Evolutionary conservation across 345 rosid genomes (phyloP), one percentile per base, ranked within the genome.

Genomic region (Kandelia obovata): DNA sequence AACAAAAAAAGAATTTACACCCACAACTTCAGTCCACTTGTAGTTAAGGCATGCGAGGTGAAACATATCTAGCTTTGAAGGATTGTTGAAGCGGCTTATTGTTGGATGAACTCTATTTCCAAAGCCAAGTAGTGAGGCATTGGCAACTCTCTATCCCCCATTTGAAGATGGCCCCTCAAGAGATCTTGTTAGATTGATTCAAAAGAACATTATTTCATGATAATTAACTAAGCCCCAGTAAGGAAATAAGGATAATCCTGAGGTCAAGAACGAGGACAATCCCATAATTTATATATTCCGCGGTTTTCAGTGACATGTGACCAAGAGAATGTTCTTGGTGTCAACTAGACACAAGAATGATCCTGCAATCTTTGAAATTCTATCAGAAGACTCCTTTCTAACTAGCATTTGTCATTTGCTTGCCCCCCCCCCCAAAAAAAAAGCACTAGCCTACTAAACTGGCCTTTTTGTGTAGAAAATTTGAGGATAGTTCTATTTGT

Each of bases 391-490:
- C 66, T 6, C 20, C 1, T 21, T 32, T 70, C 67, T 25, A 2
- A 3, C 25, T 61, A 7, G 39, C 39, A 35, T 35, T 35, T 35
- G 39, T 35, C 39, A 7, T 49, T 37, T 31, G 26, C 32, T 37
- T 55, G 53, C 68, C 53, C 62, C 5, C 35, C 35, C 6, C 35
- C 39, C 58, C 21, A 0, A 21, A 21, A 21, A 21, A 64, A 17
- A 9, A 30, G 21, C 47, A 37, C 60, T 59, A 34, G 16, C 61
- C 59, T 35, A 65, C 70, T 51, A 59, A 60, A 65, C 60, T 60
- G 61, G 70, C 61, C 52, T 21, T 35, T 28, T 35, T 35, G 39
- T 7, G 39, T 7, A 7, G 9, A 35, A 35, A 35, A 7, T 7
- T 35, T 35, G 11, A 35, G 9, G 39, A 1, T 35, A 35, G 39